phyloP scores from a whole-genome alignment of 768 basidiomycete genomes.

The Trametes cingulata region DNA sequence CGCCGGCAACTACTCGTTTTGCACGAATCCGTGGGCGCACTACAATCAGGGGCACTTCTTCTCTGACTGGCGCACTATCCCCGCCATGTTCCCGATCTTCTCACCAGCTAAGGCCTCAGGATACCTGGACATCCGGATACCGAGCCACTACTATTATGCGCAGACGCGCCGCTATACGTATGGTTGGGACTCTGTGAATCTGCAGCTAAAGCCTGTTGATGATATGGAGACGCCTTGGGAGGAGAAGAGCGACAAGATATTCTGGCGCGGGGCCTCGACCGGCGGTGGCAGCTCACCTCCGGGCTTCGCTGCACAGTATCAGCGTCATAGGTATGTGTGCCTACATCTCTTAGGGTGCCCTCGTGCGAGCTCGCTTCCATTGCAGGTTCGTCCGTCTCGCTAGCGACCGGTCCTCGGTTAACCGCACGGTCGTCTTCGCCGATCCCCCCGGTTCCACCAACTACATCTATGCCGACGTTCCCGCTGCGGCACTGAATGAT shows the following conservation, averaged over 20 bases:
- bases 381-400: slow-evolving; percentile 75
- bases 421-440: slow-evolving; percentile 68
- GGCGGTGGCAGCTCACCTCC: slow-evolving; percentile 89
- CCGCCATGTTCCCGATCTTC: slow-evolving; percentile 89
- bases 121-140: slow-evolving; percentile 89
- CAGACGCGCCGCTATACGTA: slow-evolving; percentile 84
- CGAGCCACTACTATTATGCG: slow-evolving; percentile 95
- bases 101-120: slow-evolving; percentile 87
- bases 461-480: slow-evolving; percentile 63
- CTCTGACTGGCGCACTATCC: slow-evolving; percentile 92
- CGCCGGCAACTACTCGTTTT: slow-evolving; percentile 76
- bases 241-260: slow-evolving; percentile 80
- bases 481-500: slow-evolving; percentile 61
- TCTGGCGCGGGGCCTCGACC: slow-evolving; percentile 96
- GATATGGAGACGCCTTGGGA: slow-evolving; percentile 89
- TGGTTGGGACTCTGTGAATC: slow-evolving; percentile 80
- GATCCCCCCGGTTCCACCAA: slow-evolving; percentile 59
- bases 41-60: slow-evolving; percentile 94
- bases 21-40: slow-evolving; percentile 77
- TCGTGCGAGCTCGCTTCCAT: slow-evolving; percentile 2
- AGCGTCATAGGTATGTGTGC: slow-evolving; percentile 70
- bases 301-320: slow-evolving; percentile 81
- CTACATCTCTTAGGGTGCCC: not conserved
- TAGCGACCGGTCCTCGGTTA: slow-evolving; percentile 51
- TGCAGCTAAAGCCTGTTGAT: slow-evolving; percentile 75